Base-by-base conservation (phyloP, 1,139 yeast genomes). In the Suhomyces anneliseae region DNA sequence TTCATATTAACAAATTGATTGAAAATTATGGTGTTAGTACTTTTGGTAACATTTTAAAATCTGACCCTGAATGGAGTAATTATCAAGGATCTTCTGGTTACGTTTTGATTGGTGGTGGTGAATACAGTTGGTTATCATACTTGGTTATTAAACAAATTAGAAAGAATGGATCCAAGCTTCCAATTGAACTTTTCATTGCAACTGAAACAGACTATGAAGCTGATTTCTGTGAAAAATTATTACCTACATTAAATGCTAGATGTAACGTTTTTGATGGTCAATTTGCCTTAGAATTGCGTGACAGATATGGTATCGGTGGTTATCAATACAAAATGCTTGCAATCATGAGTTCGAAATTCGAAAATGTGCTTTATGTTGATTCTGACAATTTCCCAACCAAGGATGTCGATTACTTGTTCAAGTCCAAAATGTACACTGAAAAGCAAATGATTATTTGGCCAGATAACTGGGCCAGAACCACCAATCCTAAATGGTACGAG, bases 241-340 rank as follows among this genome's bases (percentile, higher is more conserved):
- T 81, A 45, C 84, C 85, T 1, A 59, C 62, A 40, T 68, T 72
- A 52, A 78, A 82, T 53, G 85, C 84, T 10, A 70, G 76, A 49
- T 83, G 88, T 70, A 72, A 79, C 53, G 68, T 76, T 27, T 69
- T 79, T 56, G 74, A 72, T 46, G 66, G 60, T n/a, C 43, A 48
- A 0, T 58, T 74, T 36, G 57, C 67, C 4, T 46, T 46, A 3
- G 53, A 58, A 33, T 62, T 73, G 45, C 51, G 55, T 5, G 37
- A 50, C 10, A 57, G 63, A 43, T 72, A 76, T 50, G 63, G 69
- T 32, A 61, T 82, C 45, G 73, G 76, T 11, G 86, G 87, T 1
- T 85, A 72, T 59, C 90, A 85, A 65, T 79, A 74, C 60, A 85
- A 85, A 58, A 73, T 79, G 66, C 68, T 85, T 51, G 87, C 90